These are phyloP conservation scores for Lachancea lanzarotensis DNA, from an alignment of 805 yeast genomes.

Conservation along the genomic window DNA sequence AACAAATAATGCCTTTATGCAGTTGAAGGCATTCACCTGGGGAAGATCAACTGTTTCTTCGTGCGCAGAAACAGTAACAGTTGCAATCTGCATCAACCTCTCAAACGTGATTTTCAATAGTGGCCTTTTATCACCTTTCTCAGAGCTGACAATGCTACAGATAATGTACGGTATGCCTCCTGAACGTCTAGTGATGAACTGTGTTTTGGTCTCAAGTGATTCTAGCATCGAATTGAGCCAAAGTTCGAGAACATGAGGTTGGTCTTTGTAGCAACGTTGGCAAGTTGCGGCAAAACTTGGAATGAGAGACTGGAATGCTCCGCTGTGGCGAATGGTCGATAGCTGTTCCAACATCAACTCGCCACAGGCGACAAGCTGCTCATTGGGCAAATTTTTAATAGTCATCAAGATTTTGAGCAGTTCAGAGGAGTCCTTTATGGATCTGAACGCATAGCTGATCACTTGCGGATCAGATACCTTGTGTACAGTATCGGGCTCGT, in stretches of 20 bases:
- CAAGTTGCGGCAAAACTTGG: conserved; percentile 74
- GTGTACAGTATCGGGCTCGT: conserved; percentile 20
- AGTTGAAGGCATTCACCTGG: conserved; percentile 90
- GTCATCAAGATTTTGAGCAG: conserved; percentile 44
- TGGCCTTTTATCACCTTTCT: conserved; percentile 30
- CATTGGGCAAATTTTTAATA: conserved; percentile 21
- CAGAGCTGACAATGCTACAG: conserved; percentile 63
- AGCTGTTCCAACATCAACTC: conserved; percentile 58
- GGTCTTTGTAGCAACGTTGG: conserved; percentile 39
- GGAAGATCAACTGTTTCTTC: conserved; percentile 67
- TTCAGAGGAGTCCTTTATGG: conserved; percentile 66
- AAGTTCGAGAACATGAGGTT: conserved; percentile 37
- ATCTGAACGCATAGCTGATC: conserved; percentile 73
- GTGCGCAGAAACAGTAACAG: conserved; percentile 38
- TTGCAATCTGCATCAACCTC: conserved; percentile 49
- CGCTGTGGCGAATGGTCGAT: conserved; percentile 74
- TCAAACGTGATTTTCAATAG: conserved; percentile 47
- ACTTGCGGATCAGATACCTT: conserved; percentile 40
- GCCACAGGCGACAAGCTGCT: conserved; percentile 36
- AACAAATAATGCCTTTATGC: conserved; percentile 65
- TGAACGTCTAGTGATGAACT: conserved; percentile 78
- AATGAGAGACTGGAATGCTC: conserved; percentile 84
- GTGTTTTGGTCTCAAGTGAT: conserved; percentile 49
- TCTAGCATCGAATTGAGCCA: conserved; percentile 60
- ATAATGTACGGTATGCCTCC: conserved; percentile 85